These are phyloP conservation scores for Kingdonia uniflora DNA, from an alignment of 164 flowering plant species.

Conservation along the genomic window DNA sequence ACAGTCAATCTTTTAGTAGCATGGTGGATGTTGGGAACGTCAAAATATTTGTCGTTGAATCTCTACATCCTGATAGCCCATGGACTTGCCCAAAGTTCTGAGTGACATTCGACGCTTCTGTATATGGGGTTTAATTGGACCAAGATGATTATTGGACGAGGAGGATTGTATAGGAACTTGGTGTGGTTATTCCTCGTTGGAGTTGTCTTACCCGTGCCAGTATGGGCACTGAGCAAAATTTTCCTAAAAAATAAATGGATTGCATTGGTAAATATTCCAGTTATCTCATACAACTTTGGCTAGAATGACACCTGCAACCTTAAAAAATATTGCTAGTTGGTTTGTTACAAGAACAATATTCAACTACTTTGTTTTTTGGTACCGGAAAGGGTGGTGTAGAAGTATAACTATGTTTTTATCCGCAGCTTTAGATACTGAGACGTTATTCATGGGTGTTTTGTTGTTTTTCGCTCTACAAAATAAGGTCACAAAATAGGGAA, in stretches of 20 bases:
- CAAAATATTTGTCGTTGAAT: slow-evolving; percentile 67
- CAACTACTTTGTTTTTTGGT: too few species aligned
- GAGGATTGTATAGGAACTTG: slow-evolving; percentile 70
- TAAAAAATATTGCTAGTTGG: slow-evolving; percentile 90
- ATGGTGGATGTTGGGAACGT: slow-evolving; percentile 61
- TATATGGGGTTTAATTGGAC: slow-evolving; percentile 96
- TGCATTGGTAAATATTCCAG: too few species aligned
- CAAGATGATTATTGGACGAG: slow-evolving; percentile 69
- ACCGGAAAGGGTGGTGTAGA: too few species aligned
- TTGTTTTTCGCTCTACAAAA: slow-evolving; percentile 69
- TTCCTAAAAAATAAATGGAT: too few species aligned
- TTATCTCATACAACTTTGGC: slow-evolving; percentile 85
- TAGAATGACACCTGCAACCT: slow-evolving; percentile 95
- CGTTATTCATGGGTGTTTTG: too few species aligned
- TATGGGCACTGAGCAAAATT: too few species aligned
- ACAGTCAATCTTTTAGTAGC: too few species aligned
- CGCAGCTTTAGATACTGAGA: slow-evolving; percentile 92
- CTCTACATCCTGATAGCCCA: too few species aligned
- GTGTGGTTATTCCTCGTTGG: too few species aligned
- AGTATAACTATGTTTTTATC: slow-evolving; percentile 79
- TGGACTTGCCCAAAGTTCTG: too few species aligned
- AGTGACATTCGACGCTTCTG: slow-evolving; percentile 88
- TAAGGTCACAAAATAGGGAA: slow-evolving; percentile 29
- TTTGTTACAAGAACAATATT: too few species aligned
- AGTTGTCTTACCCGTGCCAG: too few species aligned